Evolutionary conservation across 2,329 filamentous ascomycete species (phyloP).

Genomic region (Lachnellula hyalina): DNA sequence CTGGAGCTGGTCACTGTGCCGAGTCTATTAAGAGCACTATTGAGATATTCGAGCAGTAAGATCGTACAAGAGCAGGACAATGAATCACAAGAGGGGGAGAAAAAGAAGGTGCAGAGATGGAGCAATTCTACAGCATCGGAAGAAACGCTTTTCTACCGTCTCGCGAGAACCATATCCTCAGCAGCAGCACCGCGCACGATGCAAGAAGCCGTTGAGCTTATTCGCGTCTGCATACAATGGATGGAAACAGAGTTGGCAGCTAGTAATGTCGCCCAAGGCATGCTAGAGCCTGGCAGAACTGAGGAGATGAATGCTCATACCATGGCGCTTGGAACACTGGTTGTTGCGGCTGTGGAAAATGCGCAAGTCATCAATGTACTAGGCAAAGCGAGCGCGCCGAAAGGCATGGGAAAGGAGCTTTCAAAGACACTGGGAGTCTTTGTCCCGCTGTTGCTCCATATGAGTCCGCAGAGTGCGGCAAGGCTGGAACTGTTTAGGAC

Average conservation of each 20-base stretch:
- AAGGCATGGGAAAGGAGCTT: conserved; percentile 46
- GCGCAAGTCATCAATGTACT: conserved; percentile 49
- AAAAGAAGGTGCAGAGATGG: conserved; percentile 39
- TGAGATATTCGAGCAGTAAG: conserved; percentile 42
- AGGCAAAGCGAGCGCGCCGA: conserved; percentile 43
- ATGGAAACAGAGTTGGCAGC: conserved; percentile 52
- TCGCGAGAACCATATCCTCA: conserved; percentile 34
- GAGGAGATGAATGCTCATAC: conserved; percentile 56
- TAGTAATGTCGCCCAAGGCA: conserved; percentile 43
- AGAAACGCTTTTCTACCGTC: conserved; percentile 30
- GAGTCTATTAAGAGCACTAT: conserved; percentile 50
- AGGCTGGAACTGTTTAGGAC: conserved; percentile 53
- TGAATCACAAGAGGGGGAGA: not conserved
- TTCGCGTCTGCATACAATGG: conserved; percentile 50
- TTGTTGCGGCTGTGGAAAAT: conserved; percentile 59
- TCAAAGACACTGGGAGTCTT: conserved; percentile 46
- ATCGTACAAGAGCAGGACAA: conserved; percentile 16
- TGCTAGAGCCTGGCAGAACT: conserved; percentile 36
- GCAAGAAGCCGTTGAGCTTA: conserved; percentile 46
- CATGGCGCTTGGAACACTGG: conserved; percentile 58
- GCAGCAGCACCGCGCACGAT: conserved; percentile 43
- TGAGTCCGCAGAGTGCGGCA: conserved; percentile 44
- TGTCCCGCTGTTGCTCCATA: conserved; percentile 52
- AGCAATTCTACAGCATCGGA: conserved; percentile 47
- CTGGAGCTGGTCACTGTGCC: conserved; percentile 48